Evolutionary conservation across 192 early-diverging fungal species (phyloP), one percentile per base, ranked within the genome.

Genomic region (Gamsiella multidivaricata): DNA sequence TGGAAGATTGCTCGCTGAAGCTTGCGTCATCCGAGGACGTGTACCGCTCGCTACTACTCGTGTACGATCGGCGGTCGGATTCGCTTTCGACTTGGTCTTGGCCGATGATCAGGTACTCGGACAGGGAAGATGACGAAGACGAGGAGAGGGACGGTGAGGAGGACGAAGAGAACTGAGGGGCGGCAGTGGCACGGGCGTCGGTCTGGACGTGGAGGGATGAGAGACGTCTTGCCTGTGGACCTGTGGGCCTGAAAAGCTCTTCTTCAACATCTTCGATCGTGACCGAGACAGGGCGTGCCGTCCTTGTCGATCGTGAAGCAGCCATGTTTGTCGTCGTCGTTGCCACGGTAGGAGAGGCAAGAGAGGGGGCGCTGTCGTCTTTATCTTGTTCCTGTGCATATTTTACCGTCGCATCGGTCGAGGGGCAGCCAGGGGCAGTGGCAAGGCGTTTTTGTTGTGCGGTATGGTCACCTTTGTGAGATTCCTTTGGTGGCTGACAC

Each of bases 81-180:
- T 78, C 65, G 2, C 36, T 54, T 32, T 78, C 74, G 29, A 65
- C 61, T 14, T 54, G 70, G 15, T 62, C 60, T 23, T 69, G 74
- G 11, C 74, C 74, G 53, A 78, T 78, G 20, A 78, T 28, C 26
- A 78, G 39, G 34, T 56, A 78, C 15, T 78, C 74, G 0, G 64
- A 76, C 6, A 76, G 53, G n/a, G 70, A 73, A 2, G 72, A 76
- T 14, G 72, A 61, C 5, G 72, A 67, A 2, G 72, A 66, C 1
- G 60, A 68, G n/a, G 32, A 53, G 2, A 42, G 42, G n/a, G 47
- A 47, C 6, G 65, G 29, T 9, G 54, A 31, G 10, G 70, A 65
- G 12, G 63, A 57, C 10, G 54, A 22, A 8, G 55, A 51, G 26
- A 47, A 26, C 8, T 53, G 28, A 7, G 56, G 22, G 0, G 31